Base-by-base conservation (phyloP, 129 eudicot genomes). In the Tagetes erecta region DNA sequence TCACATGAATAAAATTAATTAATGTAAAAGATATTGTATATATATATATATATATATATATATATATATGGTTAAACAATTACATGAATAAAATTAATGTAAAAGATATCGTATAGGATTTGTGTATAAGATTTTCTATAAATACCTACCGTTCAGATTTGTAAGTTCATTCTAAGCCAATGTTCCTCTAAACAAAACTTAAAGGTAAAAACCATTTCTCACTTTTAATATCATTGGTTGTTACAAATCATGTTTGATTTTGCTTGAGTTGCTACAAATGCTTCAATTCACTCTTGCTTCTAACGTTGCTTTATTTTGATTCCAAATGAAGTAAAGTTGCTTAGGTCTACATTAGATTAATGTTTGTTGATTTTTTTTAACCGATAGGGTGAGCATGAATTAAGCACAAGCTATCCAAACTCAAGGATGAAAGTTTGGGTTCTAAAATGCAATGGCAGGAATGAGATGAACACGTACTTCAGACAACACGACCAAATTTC, bases 391-490 rank as follows among this genome's bases (percentile, higher is more conserved):
- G 67, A 12, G 27, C 27, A 20, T 20, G 27, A 20, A 20, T 20
- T 20, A 20, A 20, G 27, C 20, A 36, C 64, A 3, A 49, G 70
- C 7, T 47, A 8, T 12, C 4, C 52, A 46, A 46, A 78, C 10
- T 83, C 81, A 83, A 70, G 45, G 63, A 69, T 38, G 8, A 78
- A 64, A 12, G 58, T 83, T 27, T 83, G 86, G 83, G 60, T 78
- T 46, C 52, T 46, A 9, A 46, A 46, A 3, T 10, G 1, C 52
- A 46, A 8, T 8, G 52, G 52, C 0, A 34, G 13, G 44, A 78
- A 20, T 53, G 70, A 11, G 55, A 68, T 36, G 44, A n/a, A 5
- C 68, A 20, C 27, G 27, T 20, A 74, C 30, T 46, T 72, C 47
- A 78, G 83, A 46, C 60, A 56, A 1, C 59, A 27, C 49, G 45